Evolutionary conservation across 306 rosid species (phyloP).

Genomic region (Citrullus amarus): DNA sequence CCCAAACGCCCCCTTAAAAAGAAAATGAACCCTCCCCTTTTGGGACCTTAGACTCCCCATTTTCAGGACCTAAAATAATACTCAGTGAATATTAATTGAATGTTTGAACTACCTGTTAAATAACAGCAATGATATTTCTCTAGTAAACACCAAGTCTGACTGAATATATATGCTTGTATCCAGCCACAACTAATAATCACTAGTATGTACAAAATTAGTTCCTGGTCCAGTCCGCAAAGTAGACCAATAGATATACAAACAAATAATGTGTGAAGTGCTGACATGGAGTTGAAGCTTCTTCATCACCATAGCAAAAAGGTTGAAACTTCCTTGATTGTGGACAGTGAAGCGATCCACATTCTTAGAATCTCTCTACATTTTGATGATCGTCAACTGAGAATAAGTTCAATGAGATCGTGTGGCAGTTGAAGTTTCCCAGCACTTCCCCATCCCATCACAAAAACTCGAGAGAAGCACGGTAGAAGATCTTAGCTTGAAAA

Average conservation of each 20-base stretch:
- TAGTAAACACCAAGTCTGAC: constrained; percentile 27
- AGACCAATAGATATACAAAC: constrained; percentile 7
- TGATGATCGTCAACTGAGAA: not conserved
- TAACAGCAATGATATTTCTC: not conserved
- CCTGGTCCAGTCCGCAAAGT: not conserved
- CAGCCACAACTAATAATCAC: not conserved
- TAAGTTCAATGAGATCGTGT: not conserved
- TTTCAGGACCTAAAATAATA: not conserved
- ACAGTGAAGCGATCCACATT: not conserved
- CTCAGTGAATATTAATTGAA: not conserved
- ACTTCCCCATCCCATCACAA: not conserved
- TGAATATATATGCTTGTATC: not conserved
- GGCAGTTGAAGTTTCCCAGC: not conserved
- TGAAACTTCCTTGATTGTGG: constrained; percentile 1
- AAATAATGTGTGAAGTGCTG: not conserved
- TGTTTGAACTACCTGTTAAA: not conserved
- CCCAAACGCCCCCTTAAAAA: too few relatives aligned
- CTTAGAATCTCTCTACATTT: not conserved
- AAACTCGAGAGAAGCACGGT: not conserved
- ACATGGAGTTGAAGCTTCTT: not conserved
- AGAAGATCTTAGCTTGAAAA: not conserved
- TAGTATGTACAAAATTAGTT: constrained; percentile 10
- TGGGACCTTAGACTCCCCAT: not conserved
- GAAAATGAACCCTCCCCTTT: not conserved
- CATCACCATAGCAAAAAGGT: not conserved